These are phyloP conservation scores for Drosera spatulata DNA, from an alignment of 179 eudicot species.

Conservation along the genomic window DNA sequence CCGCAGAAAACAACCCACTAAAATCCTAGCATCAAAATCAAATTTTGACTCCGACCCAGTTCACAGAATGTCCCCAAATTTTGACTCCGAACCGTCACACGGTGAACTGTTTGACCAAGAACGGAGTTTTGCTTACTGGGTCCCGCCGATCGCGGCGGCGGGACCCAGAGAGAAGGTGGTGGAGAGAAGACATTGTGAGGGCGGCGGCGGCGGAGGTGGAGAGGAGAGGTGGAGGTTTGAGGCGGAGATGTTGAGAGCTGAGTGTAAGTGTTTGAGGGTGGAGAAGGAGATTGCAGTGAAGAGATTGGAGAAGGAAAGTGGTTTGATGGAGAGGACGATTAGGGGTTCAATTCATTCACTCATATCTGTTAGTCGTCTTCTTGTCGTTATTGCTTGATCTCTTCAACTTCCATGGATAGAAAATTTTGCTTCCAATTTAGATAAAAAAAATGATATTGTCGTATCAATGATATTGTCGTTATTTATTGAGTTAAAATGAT, in stretches of 20 bases:
- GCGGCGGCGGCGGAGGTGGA: constrained; percentile 8
- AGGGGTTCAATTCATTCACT: constrained; percentile 55
- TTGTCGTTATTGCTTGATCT: not conserved
- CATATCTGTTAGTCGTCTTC: constrained; percentile 33
- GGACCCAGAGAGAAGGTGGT: constrained; percentile 8
- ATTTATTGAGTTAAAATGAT: too few relatives aligned
- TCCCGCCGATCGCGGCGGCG: constrained; percentile 30
- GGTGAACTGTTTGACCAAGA: constrained; percentile 44
- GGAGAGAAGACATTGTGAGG: constrained; percentile 17
- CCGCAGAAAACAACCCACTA: constrained; percentile 30
- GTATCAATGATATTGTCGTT: too few relatives aligned
- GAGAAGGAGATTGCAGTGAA: constrained; percentile 56
- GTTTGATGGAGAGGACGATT: constrained; percentile 37
- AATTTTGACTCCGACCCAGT: constrained; percentile 4
- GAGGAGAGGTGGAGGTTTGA: constrained; percentile 76
- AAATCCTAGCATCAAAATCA: constrained; percentile 10
- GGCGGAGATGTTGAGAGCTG: constrained; percentile 79
- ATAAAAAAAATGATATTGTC: too few relatives aligned
- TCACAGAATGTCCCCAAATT: constrained; percentile 8
- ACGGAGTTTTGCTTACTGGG: constrained; percentile 19
- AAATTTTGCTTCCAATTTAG: too few relatives aligned
- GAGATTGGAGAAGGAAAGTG: constrained; percentile 51
- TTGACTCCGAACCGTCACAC: too few relatives aligned
- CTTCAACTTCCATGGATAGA: too few relatives aligned
- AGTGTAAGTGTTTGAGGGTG: constrained; percentile 65